Percentiles rank a stretch among this genome's conserved stretches.
Conservation (phyloP, 2,329 filamentous ascomycete genomes). For the Phyllosticta citribraziliensis region DNA sequence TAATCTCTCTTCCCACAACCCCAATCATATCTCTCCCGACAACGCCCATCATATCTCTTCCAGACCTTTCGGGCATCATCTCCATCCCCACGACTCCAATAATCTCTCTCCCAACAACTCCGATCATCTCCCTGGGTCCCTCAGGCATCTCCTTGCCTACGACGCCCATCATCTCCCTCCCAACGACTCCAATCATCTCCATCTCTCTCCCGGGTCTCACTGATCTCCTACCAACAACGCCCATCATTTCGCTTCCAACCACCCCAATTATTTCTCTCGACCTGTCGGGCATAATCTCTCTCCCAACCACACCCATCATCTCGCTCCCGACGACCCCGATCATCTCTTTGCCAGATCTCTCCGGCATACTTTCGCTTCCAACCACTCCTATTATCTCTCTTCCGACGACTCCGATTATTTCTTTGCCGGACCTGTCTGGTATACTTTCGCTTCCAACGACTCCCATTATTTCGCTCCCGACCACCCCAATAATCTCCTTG, state of each 20-base stretch:
- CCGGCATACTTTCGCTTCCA: background rate
- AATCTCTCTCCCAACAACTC: background rate
- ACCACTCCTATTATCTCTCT: background rate
- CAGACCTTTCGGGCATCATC: background rate
- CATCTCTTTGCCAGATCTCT: background rate
- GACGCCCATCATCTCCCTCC: background rate
- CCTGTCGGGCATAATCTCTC: background rate
- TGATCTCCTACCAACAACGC: background rate
- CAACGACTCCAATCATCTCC: background rate
- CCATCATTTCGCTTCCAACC: background rate
- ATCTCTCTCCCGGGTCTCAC: too few relatives aligned
- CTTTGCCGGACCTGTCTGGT: background rate
- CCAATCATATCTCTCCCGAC: background rate
- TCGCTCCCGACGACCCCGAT: background rate
- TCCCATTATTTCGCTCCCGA: background rate
- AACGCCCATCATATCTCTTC: background rate
- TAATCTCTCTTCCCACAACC: background rate
- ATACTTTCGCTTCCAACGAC: background rate
- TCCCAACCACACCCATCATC: background rate
- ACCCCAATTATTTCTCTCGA: too few relatives aligned
- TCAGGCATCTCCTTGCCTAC: background rate
- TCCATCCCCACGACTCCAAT: background rate
- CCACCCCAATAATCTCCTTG: background rate
- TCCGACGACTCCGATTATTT: background rate
- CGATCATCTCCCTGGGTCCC: background rate